Evolutionary conservation across 2,329 filamentous ascomycete species (phyloP), one percentile per base, ranked within the genome.

Genomic region (Berkeleyomyces basicola): DNA sequence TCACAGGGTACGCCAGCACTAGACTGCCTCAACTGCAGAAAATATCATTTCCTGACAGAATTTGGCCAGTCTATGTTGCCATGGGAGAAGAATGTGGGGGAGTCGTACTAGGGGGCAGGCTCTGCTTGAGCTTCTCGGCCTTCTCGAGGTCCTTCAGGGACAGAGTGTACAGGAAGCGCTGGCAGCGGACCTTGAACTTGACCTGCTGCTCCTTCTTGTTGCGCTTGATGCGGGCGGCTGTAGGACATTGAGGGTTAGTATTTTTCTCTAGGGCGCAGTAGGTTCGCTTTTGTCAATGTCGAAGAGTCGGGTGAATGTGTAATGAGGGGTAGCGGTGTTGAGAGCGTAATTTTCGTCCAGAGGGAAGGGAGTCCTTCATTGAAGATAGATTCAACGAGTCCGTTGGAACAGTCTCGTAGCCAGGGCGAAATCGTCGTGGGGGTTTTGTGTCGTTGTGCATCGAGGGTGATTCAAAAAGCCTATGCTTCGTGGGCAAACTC

Each of bases 111-210:
- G 93, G 95, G 73, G 93, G 95, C 69, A 99, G 83, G 77, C 85
- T 90, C 85, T 97, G 92, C 90, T 96, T 97, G 71, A 99, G 86
- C 88, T 99, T 99, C 82, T 97, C 93, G 78, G 92, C 95, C 89
- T 97, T 97, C 76, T 96, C 93, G 74, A 85, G 84, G 81, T 99
- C 93, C 86, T 96, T 96, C 73, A 99, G 86, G 76, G 95, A 88
- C 72, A 99, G 86, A 71, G 93, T 96, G 88, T 99, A 99, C 71
- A 99, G 83, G 83, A 93, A 86, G 74, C 86, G 85, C 77, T 89
- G 83, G 87, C 93, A 97, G 78, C 93, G 90, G 84, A 99, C 92
- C 90, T 99, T 99, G 90, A 99, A 97, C 88, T 99, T 99, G 86
- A 93, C 91, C 83, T 92, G 86, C 76, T 86, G 83, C 74, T 81